Evolutionary conservation across 2,329 filamentous ascomycete genomes (phyloP).

Genomic region (Lasiodiplodia theobromae): DNA sequence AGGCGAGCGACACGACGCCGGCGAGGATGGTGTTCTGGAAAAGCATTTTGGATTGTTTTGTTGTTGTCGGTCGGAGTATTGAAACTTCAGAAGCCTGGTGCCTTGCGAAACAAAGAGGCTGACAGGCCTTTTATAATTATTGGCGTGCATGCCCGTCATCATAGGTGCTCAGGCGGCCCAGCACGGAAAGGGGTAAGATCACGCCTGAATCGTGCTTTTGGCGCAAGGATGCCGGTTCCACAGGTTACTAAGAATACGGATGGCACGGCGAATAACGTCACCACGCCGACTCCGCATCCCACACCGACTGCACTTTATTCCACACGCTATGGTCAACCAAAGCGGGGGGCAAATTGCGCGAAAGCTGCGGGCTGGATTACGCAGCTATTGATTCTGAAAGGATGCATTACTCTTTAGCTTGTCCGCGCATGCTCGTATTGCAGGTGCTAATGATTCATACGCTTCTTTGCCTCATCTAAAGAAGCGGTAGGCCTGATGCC

Average conservation of each 20-base stretch:
- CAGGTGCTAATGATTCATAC: background rate
- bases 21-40: conserved; percentile 16
- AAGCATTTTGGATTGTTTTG: background rate
- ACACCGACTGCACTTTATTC: background rate
- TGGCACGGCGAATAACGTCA: conserved; percentile 1
- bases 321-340: background rate
- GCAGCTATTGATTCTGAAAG: background rate
- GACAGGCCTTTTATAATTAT: background rate
- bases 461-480: background rate
- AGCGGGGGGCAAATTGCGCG: background rate
- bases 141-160: background rate
- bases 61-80: background rate
- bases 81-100: background rate
- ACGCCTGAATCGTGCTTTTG: conserved; percentile 6
- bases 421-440: background rate
- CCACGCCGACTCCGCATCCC: background rate
- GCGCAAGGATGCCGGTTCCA: conserved; percentile 5
- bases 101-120: background rate
- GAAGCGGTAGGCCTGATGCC: background rate
- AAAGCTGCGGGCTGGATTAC: background rate
- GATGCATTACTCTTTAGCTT: background rate
- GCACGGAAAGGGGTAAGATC: conserved; percentile 13
- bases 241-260: conserved; percentile 8
- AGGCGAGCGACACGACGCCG: conserved; percentile 19
- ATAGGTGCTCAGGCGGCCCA: background rate